Evolutionary conservation across 1,284 basidiomycete genomes (phyloP).

Genomic region (Ganoderma meredithae): DNA sequence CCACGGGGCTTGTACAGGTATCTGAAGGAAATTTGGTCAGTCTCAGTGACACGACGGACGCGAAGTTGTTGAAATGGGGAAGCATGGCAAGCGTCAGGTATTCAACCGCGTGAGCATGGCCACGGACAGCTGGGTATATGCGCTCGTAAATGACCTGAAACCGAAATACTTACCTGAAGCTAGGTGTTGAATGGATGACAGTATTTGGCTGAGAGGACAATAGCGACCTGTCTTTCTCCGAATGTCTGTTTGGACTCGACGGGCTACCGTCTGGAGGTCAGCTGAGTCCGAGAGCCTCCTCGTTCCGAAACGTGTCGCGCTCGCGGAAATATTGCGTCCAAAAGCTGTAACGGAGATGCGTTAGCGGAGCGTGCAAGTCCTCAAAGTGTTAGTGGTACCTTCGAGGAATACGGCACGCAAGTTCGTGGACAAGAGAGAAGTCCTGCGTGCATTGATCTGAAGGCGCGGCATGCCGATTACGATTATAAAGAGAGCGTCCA

Average conservation of each 20-base stretch:
- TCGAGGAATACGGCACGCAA: constrained; percentile 24
- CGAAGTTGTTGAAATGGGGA: neutral
- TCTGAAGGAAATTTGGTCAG: neutral
- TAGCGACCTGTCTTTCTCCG: constrained; percentile 24
- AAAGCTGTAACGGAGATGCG: too few relatives aligned
- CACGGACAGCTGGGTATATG: neutral
- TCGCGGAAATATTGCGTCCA: constrained; percentile 1
- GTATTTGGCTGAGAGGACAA: constrained; percentile 25
- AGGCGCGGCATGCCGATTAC: constrained; percentile 28
- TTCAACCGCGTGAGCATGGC: neutral
- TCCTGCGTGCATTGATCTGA: constrained; percentile 16
- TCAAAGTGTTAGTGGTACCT: too few relatives aligned
- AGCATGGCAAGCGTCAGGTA: neutral
- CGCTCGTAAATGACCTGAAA: neutral
- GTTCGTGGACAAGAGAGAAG: constrained; percentile 23
- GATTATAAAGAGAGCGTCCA: constrained; percentile 3
- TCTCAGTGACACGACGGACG: neutral
- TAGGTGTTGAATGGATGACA: constrained; percentile 23
- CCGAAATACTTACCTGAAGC: constrained; percentile 7
- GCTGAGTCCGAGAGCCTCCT: neutral
- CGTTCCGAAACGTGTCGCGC: neutral
- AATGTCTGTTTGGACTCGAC: constrained; percentile 28
- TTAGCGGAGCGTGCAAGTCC: too few relatives aligned
- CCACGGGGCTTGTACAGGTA: neutral
- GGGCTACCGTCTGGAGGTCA: constrained; percentile 19